These are phyloP conservation scores for Lagerstroemia speciosa DNA, from an alignment of 345 rosid genomes.

Conservation along the genomic window DNA sequence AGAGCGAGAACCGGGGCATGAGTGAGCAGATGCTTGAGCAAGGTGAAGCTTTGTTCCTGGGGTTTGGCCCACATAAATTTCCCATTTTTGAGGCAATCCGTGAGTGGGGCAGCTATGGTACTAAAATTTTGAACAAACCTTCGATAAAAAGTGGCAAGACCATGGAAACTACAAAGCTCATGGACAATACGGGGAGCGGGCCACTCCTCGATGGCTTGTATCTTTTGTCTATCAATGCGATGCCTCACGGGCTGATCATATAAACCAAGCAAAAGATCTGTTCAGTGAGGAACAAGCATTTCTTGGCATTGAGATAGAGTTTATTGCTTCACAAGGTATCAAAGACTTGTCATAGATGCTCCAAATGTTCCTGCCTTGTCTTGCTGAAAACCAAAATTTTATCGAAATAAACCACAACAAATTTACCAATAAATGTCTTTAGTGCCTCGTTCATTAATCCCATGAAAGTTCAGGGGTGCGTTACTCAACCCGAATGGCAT, in stretches of 20 bases:
- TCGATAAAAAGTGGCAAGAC: not conserved
- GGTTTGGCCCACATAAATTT: not conserved
- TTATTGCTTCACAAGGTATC: not conserved
- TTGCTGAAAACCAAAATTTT: constrained; percentile 4
- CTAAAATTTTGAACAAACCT: constrained; percentile 5
- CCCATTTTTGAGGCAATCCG: constrained; percentile 3
- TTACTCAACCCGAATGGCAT: constrained; percentile 6
- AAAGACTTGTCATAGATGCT: not conserved
- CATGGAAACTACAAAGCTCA: constrained; percentile 4
- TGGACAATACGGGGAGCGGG: not conserved
- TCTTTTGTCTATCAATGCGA: not conserved
- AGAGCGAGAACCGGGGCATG: not conserved
- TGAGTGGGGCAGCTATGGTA: not conserved
- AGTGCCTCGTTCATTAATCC: not conserved
- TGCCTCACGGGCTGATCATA: not conserved
- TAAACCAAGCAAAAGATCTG: not conserved
- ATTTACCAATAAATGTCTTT: not conserved
- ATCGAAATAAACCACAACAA: constrained; percentile 10
- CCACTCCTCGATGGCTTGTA: not conserved
- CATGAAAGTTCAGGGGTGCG: constrained; percentile 5
- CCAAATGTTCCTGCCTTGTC: not conserved
- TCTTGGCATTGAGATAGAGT: not conserved
- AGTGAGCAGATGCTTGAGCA: not conserved
- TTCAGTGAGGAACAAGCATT: not conserved
- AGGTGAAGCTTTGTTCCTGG: not conserved